Base-by-base conservation (phyloP, 2,329 filamentous ascomycete species). In the Diaporthe vexans region DNA sequence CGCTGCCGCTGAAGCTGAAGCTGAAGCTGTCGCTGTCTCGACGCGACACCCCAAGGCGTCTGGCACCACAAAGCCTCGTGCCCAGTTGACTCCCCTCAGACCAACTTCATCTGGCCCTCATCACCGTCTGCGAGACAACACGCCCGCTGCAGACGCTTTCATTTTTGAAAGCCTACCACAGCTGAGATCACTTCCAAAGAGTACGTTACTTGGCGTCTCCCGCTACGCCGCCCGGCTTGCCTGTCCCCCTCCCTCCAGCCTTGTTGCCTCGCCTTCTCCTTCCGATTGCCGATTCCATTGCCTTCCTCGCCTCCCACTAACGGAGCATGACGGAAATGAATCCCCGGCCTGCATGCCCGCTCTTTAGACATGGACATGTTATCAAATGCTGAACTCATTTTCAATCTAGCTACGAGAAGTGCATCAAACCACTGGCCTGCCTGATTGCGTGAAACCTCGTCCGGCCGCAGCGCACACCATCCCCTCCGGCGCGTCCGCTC, bases 121-220 rank as follows among this genome's bases (percentile, higher is more conserved):
- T 68, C 59, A 58, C 29, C 35, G 51, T 48, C 52, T 73, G 67
- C 68, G 59, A 74, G 33, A 73, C 54, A 73, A 70, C 21, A 73
- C 56, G 58, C 37, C 71, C 54, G 43, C 57, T 52, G 75, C 73
- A 73, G 75, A 76, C 69, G 71, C 74, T 74, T 77, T 74, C 73
- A 75, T 54, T 51, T 56, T 70, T 71, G 57, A 71, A 73, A 74
- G 73, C 74, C 63, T 46, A 56, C 35, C 65, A 76, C 59, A 71
- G 75, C 76, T 76, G 73, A 76, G 76, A 76, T 77, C 76, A 77
- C 76, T 77, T 77, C 76, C 76, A 72, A 72, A 73, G 43, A 37
- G 75, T 75, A 73, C 35, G 75, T 76, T 10, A 11, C 46, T 40
- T 37, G 21, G 40, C 15, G 40, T 29, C 29, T 54, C 52, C 24